Evolutionary conservation across 106 monocot genomes (phyloP).

Genomic region (Phalaenopsis aphrodite): DNA sequence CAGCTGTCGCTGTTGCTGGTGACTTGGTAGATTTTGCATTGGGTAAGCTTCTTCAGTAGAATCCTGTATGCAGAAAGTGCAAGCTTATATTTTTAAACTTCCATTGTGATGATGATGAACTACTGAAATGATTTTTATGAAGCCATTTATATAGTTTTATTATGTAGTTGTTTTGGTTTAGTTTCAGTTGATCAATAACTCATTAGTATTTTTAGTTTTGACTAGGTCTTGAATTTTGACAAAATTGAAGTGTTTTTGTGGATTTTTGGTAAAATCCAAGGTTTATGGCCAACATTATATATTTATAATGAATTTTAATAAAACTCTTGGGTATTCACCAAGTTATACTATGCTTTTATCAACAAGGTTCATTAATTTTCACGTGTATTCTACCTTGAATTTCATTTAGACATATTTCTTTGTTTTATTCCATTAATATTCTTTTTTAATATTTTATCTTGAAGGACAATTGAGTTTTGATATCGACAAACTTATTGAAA

Average conservation of each 20-base stretch:
- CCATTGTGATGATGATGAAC: background rate
- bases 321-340: no score
- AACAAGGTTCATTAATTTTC: background rate
- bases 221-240: background rate
- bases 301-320: background rate
- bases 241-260: background rate
- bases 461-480: background rate
- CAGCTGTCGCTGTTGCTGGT: conserved; percentile 80
- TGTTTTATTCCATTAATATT: background rate
- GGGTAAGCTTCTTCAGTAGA: conserved; percentile 36
- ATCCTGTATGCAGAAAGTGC: background rate
- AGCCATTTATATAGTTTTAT: background rate
- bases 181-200: background rate
- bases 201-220: background rate
- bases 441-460: background rate
- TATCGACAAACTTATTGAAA: background rate
- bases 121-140: background rate
- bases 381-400: background rate
- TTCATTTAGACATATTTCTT: background rate
- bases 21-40: conserved; percentile 78
- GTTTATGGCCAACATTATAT: background rate
- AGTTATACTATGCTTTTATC: background rate
- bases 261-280: background rate
- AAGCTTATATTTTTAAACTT: background rate
- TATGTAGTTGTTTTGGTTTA: background rate